Base-by-base conservation (phyloP, 805 yeast species). In the Lachancea sp. region DNA sequence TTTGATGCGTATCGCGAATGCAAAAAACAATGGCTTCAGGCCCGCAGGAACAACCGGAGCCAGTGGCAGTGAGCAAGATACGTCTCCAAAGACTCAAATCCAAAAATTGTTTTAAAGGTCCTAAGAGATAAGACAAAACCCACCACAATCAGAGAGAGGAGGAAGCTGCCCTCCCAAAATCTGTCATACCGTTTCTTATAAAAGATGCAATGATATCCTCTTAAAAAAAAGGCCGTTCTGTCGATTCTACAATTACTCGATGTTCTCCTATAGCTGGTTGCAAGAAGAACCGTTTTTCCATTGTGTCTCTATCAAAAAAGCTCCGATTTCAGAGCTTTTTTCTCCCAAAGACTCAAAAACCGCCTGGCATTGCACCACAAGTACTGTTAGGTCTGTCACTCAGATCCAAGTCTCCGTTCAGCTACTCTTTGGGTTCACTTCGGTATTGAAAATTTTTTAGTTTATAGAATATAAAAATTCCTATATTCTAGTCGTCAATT, bases 1-100 rank as follows among this genome's bases (percentile, higher is more conserved):
- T 93, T 91, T 62, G 88, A 82, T 56, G 96, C 97, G 0, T 91
- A 91, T 62, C 73, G 91, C 48, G 99, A 91, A 58, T 91, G 99
- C 67, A 84, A 85, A 60, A 81, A 81, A 57, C 85, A 75, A 49
- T 85, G 90, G 90, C 65, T 75, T 59, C 58, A 49, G 11, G 62
- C 68, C 39, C 68, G 74, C 56, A 64, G 67, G 42, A 49, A 50
- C n/a, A 66, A 67, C 45, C 55, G 62, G 16, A 45, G 59, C 27
- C 54, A 56, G 29, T 60, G 66, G 68, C 59, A 55, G 30, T 54
- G 43, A 18, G 10, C 12, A 17, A 12, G 16, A 30, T 8, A 22
- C 4, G 25, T 8, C 8, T 4, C 25, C 25, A 22, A 22, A 22
- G n/a, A n/a, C n/a, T 26, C 11, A 26, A 26, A 26, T 26, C 4